Evolutionary conservation across 441 rosid genomes (phyloP).

Genomic region (Bocquillonia castaneifolia): DNA sequence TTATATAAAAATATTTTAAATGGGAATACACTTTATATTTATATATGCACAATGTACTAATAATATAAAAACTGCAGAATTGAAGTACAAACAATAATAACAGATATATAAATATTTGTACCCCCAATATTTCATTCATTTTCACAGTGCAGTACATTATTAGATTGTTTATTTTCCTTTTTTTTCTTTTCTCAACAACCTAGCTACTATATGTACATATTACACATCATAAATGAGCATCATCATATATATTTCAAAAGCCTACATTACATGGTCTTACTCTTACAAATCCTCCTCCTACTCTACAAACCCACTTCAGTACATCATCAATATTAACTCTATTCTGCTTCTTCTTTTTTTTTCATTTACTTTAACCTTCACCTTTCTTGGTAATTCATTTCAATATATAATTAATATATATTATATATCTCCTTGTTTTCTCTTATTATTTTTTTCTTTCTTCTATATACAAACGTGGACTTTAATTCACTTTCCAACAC

Average conservation of each 20-base stretch:
- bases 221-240: conserved; percentile 8
- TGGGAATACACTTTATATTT: too few species aligned
- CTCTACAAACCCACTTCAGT: not conserved
- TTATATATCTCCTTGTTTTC: not conserved
- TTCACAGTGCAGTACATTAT: not conserved
- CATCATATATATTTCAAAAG: conserved; percentile 6
- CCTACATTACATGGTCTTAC: not conserved
- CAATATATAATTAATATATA: not conserved
- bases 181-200: not conserved
- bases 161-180: too few species aligned
- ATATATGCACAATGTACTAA: not conserved
- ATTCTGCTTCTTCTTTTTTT: not conserved
- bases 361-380: not conserved
- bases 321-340: not conserved
- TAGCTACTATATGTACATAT: conserved; percentile 24
- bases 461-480: conserved; percentile 19
- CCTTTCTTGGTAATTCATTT: not conserved
- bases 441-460: not conserved
- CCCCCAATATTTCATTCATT: conserved; percentile 3
- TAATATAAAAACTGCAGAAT: not conserved
- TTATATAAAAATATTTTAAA: too few species aligned
- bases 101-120: not conserved
- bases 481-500: conserved; percentile 22
- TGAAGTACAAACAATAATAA: not conserved
- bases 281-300: conserved; percentile 4